Evolutionary conservation across 306 rosid genomes (phyloP).

Genomic region (Rosa chinensis): DNA sequence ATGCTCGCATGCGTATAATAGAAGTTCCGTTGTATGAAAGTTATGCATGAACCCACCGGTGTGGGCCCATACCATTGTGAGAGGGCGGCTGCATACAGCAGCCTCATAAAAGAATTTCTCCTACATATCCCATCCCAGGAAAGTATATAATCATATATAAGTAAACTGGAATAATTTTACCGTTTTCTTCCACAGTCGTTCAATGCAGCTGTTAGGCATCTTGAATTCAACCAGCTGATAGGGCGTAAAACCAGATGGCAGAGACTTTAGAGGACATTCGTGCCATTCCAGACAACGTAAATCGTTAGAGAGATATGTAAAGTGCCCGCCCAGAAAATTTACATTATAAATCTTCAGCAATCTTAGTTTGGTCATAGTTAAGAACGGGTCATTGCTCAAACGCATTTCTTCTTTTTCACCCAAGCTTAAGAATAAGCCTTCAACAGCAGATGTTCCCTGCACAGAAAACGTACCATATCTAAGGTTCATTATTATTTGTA

Average conservation of each 20-base stretch:
- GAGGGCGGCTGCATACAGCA: too few relatives aligned
- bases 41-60: too few relatives aligned
- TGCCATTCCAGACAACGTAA: conserved; percentile 24
- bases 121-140: background rate
- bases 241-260: conserved; percentile 1
- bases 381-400: conserved; percentile 8
- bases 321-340: background rate
- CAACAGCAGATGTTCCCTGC: too few relatives aligned
- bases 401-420: background rate
- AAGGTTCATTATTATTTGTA: too few relatives aligned
- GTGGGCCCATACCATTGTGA: too few relatives aligned
- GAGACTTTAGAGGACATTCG: background rate
- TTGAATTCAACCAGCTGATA: background rate
- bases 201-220: conserved; percentile 18
- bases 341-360: conserved; percentile 16
- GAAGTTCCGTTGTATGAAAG: too few relatives aligned
- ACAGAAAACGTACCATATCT: too few relatives aligned
- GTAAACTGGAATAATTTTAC: background rate
- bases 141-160: too few relatives aligned
- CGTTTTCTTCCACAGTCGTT: conserved; percentile 1
- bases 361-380: conserved; percentile 13
- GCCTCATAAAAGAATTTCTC: too few relatives aligned
- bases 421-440: too few relatives aligned
- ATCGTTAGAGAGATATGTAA: background rate
- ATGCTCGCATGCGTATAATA: too few relatives aligned